phyloP scores from a whole-genome alignment of 2,329 filamentous ascomycete species.

The Ilyonectria sp. region DNA sequence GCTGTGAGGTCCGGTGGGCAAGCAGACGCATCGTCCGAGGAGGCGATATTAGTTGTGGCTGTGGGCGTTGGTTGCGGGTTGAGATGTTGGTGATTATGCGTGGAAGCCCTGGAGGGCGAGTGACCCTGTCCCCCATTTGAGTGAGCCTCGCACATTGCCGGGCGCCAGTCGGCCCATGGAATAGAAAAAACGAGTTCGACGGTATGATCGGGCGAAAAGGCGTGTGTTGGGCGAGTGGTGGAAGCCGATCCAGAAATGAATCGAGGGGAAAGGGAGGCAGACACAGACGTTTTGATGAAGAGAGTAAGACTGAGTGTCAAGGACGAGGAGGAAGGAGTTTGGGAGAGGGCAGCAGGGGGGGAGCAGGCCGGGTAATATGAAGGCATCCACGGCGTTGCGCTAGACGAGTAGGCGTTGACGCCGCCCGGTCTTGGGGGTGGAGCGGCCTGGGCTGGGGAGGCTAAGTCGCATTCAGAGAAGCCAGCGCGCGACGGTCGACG shows the following conservation, averaged over 20 bases:
- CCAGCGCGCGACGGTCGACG: conserved; percentile 24
- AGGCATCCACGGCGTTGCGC: conserved; percentile 49
- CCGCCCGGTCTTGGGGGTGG: conserved; percentile 46
- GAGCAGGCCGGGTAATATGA: conserved; percentile 48
- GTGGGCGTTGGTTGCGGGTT: conserved; percentile 1
- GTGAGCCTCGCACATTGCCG: conserved; percentile 46
- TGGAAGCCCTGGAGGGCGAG: conserved; percentile 34
- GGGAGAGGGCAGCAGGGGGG: conserved; percentile 34
- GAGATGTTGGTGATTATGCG: conserved; percentile 15
- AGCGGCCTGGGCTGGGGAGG: conserved; percentile 34
- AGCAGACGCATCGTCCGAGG: not conserved
- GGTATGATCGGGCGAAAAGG: not conserved
- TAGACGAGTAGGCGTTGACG: conserved; percentile 48
- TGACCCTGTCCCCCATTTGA: conserved; percentile 36
- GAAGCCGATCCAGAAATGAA: not conserved
- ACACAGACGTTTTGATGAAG: conserved; percentile 1
- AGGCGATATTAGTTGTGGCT: conserved; percentile 18
- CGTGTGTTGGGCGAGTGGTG: not conserved
- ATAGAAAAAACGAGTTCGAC: conserved; percentile 4
- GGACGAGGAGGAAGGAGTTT: conserved; percentile 24
- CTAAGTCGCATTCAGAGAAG: conserved; percentile 37
- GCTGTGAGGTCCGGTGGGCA: conserved; percentile 14
- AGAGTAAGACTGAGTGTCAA: conserved; percentile 18
- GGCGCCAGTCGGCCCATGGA: conserved; percentile 42
- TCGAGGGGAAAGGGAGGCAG: not conserved